Evolutionary conservation across 2,329 filamentous ascomycete genomes (phyloP).

Genomic region (Sarocladium oryzae): DNA sequence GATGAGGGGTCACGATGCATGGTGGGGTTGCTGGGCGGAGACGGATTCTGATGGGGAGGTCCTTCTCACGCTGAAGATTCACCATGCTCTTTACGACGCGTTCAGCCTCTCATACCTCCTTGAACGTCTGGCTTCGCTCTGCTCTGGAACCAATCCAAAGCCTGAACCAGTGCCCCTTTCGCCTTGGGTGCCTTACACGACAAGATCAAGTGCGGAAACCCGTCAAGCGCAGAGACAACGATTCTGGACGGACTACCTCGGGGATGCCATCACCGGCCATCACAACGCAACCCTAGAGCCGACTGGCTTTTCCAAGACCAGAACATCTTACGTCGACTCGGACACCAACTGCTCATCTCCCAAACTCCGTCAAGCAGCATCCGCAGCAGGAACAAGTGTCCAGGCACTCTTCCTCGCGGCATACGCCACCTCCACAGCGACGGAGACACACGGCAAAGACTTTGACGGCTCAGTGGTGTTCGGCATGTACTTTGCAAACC

Average conservation of each 20-base stretch:
- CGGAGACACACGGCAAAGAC: background rate
- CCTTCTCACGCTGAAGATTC: conserved; percentile 53
- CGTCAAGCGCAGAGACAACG: conserved; percentile 15
- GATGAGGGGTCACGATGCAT: background rate
- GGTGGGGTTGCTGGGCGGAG: background rate
- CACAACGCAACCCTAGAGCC: background rate
- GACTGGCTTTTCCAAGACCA: background rate
- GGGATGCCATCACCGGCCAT: background rate
- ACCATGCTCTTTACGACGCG: conserved; percentile 86
- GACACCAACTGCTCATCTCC: background rate
- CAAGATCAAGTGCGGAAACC: conserved; percentile 9
- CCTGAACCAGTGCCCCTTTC: conserved; percentile 10
- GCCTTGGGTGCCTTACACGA: conserved; percentile 22
- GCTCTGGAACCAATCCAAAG: conserved; percentile 11
- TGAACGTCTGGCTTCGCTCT: conserved; percentile 25
- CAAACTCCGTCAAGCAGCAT: background rate
- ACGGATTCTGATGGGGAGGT: conserved; percentile 16
- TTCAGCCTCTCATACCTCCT: conserved; percentile 66
- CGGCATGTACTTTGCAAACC: conserved; percentile 80
- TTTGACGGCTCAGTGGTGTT: conserved; percentile 42
- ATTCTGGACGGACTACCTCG: conserved; percentile 39
- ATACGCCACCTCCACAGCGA: conserved; percentile 46
- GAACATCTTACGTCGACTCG: background rate
- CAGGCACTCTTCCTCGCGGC: conserved; percentile 72
- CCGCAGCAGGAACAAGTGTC: conserved; percentile 33